Evolutionary conservation across 2,329 filamentous ascomycete species (phyloP), one percentile per base, ranked within the genome.

Genomic region (Mariannaea sp.): DNA sequence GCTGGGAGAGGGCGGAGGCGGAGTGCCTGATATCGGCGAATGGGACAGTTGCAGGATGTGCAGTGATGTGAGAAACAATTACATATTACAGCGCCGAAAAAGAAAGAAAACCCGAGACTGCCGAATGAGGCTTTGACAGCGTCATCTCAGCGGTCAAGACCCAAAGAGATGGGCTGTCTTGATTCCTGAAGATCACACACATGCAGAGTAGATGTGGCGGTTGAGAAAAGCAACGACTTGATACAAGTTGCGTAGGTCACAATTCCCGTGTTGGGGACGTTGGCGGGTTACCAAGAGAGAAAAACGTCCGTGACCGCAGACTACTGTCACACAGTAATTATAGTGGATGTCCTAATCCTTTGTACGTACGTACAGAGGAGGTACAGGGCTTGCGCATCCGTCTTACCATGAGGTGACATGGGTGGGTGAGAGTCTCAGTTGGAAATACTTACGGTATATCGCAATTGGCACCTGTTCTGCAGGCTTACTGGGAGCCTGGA

Each of bases 341-440:
- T 24, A 36, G 44, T 39, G 40, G 45, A 29, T 7, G 60, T 44
- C 52, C 40, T 50, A 33, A 44, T 19, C 29, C 39, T 63, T 12
- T 29, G 12, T 12, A 12, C 7, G 12, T 29, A n/a, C n/a, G n/a
- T n/a, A n/a, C n/a, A n/a, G n/a, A n/a, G n/a, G n/a, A 32, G 32
- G 41, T 49, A 55, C 53, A 64, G 60, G 64, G 62, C 54, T 59
- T 65, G 62, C 60, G 57, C 62, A 60, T 52, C 36, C 47, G 51
- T 51, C 46, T 29, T 39, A 49, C 44, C 43, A 44, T 47, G 35
- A 17, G 41, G 26, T 40, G 27, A 50, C 38, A 33, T 40, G 48
- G 53, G 47, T 45, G n/a, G n/a, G 32, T 44, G 38, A 49, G 19
- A 52, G 55, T 57, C 50, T 50, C 41, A 53, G 58, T 45, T 42